phyloP scores from a whole-genome alignment of 192 early-diverging fungal genomes.

The Backusella luteola region DNA sequence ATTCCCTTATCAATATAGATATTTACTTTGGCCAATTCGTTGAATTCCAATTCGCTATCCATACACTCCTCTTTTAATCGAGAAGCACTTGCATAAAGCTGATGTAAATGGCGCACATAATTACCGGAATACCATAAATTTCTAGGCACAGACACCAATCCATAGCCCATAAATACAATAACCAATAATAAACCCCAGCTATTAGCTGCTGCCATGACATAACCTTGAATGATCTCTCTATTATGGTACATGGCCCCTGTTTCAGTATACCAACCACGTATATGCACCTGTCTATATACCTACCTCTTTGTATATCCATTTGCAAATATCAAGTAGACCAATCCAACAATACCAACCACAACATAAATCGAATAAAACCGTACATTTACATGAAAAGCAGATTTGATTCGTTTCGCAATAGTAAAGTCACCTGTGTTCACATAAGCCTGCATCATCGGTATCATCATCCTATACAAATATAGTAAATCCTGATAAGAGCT shows the following conservation, averaged over 20 bases:
- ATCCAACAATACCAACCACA: slow-evolving; percentile 62
- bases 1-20: background rate
- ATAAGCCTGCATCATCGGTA: slow-evolving; percentile 84
- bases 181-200: slow-evolving; percentile 91
- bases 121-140: slow-evolving; percentile 78
- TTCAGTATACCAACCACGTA: background rate
- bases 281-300: background rate
- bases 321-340: slow-evolving; percentile 63
- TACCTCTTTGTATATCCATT: slow-evolving; percentile 35
- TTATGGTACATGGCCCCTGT: slow-evolving; percentile 22
- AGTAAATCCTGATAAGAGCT: background rate
- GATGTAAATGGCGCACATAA: slow-evolving; percentile 55
- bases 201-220: slow-evolving; percentile 92
- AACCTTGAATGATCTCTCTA: slow-evolving; percentile 66
- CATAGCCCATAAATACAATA: slow-evolving; percentile 91
- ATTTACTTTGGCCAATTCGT: slow-evolving; percentile 33
- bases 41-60: slow-evolving; percentile 80
- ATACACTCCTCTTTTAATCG: slow-evolving; percentile 77
- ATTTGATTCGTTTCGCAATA: slow-evolving; percentile 61
- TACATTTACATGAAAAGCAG: slow-evolving; percentile 78
- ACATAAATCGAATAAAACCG: slow-evolving; percentile 77
- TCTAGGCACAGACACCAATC: slow-evolving; percentile 87
- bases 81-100: slow-evolving; percentile 67
- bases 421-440: slow-evolving; percentile 87
- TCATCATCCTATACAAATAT: slow-evolving; percentile 51